A percentile compares a stretch with the other conserved stretches of the same genome.
Evolutionary conservation across 164 flowering plant genomes (phyloP).

Genomic region (Nymphaea colorata): DNA sequence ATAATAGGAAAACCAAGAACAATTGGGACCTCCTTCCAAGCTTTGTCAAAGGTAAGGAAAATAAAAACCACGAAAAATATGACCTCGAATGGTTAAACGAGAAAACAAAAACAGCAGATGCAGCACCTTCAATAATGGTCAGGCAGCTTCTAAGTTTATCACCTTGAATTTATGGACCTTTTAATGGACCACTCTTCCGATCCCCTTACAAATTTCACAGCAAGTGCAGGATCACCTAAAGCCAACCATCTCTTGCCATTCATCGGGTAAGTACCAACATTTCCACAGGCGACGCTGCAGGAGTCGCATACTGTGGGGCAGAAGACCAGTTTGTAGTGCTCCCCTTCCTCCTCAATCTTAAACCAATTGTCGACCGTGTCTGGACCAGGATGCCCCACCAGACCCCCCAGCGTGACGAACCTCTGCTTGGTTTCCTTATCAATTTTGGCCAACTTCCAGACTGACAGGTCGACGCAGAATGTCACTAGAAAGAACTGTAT

Average conservation of each 20-base stretch:
- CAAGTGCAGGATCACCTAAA: conserved; percentile 19
- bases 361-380: conserved; percentile 2
- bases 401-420: conserved; percentile 1
- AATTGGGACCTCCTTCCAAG: too few species aligned
- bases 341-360: background rate
- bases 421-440: background rate
- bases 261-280: conserved; percentile 23
- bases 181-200: background rate
- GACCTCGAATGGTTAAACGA: too few species aligned
- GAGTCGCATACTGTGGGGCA: conserved; percentile 22
- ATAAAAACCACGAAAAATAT: too few species aligned
- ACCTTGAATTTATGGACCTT: too few species aligned
- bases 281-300: conserved; percentile 23
- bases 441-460: background rate
- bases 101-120: too few species aligned
- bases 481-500: conserved; percentile 1
- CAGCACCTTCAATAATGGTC: too few species aligned
- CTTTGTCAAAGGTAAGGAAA: too few species aligned
- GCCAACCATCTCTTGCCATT: conserved; percentile 21
- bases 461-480: background rate
- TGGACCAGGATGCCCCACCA: background rate
- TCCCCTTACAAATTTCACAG: conserved; percentile 10
- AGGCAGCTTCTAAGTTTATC: too few species aligned
- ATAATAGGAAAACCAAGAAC: too few species aligned
- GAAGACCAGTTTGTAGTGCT: conserved; percentile 24